Evolutionary conservation across 1,284 basidiomycete species (phyloP), one percentile per base, ranked within the genome.

Genomic region (Xerocomus nothofagi): DNA sequence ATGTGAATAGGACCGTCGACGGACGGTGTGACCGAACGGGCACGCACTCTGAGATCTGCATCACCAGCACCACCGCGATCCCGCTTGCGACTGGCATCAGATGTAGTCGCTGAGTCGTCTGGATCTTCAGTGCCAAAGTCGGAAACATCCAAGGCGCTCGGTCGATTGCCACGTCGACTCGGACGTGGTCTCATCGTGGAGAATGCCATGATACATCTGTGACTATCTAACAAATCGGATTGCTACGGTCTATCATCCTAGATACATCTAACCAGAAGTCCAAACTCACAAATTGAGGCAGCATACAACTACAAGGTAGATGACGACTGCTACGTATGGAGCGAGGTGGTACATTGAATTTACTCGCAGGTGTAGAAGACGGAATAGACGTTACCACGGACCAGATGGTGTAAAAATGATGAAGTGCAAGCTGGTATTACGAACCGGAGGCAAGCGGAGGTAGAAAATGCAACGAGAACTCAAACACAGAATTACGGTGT

Each of bases 61-160:
- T 56, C 51, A 6, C 30, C 47, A 12, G n/a, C 20, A 4, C 45
- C 51, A 10, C 53, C 50, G 36, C 53, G 65, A 47, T 51, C 47
- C 17, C 65, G 62, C 44, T 69, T 67, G 30, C 68, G 65, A 27
- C 55, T 53, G 9, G 50, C 44, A 26, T 66, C 67, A 26, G 69
- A 68, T 17, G 63, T 53, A 7, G 51, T 49, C 15, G 47, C 43
- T 9, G 67, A 70, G 11, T 67, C 65, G 46, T 53, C 51, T 38
- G 39, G 33, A 20, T 61, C 60, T 17, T 53, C 62, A 23, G 4
- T 9, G 8, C 55, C 54, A 32, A 58, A 74, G 24, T n/a, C n/a
- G n/a, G 63, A 64, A 21, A 74, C 44, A 6, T 72, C 67, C 18
- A 59, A 61, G 1, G 72, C 73, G 1, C 56, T 66, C 1, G 64